These are phyloP conservation scores for Trichoderma pleuroti DNA, from an alignment of 2,329 filamentous ascomycete genomes.

Conservation along the genomic window DNA sequence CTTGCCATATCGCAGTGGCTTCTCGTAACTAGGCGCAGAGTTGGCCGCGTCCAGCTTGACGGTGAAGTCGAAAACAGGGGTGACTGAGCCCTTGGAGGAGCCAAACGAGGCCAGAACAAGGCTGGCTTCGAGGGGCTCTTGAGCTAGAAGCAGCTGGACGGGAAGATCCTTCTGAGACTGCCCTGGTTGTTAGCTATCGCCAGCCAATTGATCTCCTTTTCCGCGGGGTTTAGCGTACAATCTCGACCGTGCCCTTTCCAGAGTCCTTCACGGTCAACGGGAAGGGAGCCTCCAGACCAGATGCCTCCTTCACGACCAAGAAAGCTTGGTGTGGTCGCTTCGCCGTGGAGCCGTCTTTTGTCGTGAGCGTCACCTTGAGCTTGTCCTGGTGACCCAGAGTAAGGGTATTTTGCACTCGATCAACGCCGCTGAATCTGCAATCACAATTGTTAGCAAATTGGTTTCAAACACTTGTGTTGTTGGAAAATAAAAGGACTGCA, in stretches of 20 bases:
- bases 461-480: conserved; percentile 1
- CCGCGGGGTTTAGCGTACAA: conserved; percentile 57
- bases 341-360: conserved; percentile 71
- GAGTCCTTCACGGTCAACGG: conserved; percentile 79
- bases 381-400: conserved; percentile 65
- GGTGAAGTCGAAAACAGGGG: conserved; percentile 68
- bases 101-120: conserved; percentile 87
- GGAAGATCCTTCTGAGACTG: conserved; percentile 90
- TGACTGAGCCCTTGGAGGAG: conserved; percentile 62
- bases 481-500: neutral
- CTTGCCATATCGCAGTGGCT: conserved; percentile 78
- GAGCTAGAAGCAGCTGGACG: conserved; percentile 68
- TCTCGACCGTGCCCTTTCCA: conserved; percentile 78
- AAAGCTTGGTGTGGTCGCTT: conserved; percentile 95
- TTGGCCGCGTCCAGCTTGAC: conserved; percentile 61
- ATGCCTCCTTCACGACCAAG: conserved; percentile 73
- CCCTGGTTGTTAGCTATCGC: conserved; percentile 27
- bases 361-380: conserved; percentile 77
- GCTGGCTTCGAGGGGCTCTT: conserved; percentile 69
- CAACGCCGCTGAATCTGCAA: conserved; percentile 55
- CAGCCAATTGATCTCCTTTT: neutral
- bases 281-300: conserved; percentile 82
- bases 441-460: conserved; percentile 25
- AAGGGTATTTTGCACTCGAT: conserved; percentile 61
- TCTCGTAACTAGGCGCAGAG: conserved; percentile 58